Evolutionary conservation across 1,284 basidiomycete species (phyloP).

Genomic region (Puccinia polysora): DNA sequence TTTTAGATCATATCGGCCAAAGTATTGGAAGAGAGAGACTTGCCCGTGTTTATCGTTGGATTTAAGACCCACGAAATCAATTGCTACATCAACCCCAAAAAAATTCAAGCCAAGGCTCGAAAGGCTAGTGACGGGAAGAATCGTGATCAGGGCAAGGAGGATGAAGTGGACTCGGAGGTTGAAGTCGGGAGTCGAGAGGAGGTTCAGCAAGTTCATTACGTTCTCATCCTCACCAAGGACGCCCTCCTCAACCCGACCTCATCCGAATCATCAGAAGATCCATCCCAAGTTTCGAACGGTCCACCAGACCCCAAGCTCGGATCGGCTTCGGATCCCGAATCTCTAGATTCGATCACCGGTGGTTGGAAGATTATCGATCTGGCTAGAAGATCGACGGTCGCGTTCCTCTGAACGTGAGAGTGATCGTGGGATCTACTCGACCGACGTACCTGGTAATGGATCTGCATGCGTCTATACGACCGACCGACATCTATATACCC

Average conservation of each 20-base stretch:
- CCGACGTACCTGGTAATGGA: slow-evolving; percentile 80
- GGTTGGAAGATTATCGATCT: slow-evolving; percentile 99
- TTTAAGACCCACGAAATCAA: slow-evolving; percentile 93
- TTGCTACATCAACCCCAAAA: slow-evolving; percentile 72
- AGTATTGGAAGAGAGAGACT: slow-evolving; percentile 72
- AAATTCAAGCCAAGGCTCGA: background rate
- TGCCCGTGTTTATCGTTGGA: slow-evolving; percentile 88
- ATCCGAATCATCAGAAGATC: background rate
- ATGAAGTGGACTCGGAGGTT: slow-evolving; percentile 58
- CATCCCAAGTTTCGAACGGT: background rate
- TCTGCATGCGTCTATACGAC: no score
- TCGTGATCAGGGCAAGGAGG: background rate
- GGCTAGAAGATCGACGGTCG: slow-evolving; percentile 42
- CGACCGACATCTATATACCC: no score
- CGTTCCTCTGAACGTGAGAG: slow-evolving; percentile 41
- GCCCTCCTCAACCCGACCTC: slow-evolving; percentile 54
- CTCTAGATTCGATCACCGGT: slow-evolving; percentile 74
- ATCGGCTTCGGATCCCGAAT: background rate
- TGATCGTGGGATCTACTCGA: no score
- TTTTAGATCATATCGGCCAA: slow-evolving; percentile 69
- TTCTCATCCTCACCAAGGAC: slow-evolving; percentile 80
- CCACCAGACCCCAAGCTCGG: background rate
- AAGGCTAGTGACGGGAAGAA: slow-evolving; percentile 61
- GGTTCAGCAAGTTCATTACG: slow-evolving; percentile 89
- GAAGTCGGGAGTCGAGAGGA: slow-evolving; percentile 78